Base-by-base conservation (phyloP, 1,139 yeast species). In the Geotrichum bryndzae region DNA sequence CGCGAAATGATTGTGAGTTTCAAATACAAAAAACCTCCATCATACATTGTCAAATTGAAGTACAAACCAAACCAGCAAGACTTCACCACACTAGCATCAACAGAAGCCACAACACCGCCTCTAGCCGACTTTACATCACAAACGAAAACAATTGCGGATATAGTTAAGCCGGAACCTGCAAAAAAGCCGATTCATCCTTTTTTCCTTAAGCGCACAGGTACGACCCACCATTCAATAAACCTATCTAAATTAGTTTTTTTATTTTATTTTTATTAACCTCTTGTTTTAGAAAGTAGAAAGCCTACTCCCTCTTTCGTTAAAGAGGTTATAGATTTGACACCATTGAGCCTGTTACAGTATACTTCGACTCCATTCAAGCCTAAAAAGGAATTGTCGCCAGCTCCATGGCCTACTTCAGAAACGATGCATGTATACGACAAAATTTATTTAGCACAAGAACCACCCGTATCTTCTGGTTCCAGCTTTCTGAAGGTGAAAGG, bases 181-280 rank as follows among this genome's bases (percentile, higher is more conserved):
- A 55, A 57, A 15, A 63, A 58, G 41, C 63, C 66, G 5, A 51
- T 66, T 15, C 71, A 68, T 62, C 69, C 70, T 7, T 68, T 68
- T 62, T 68, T 68, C 51, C 59, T 65, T 7, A 64, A 65, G 31
- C 60, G 62, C 33, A 25, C 48, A 15, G 59, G 55, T 48, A 48
- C 11, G 54, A 8, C 27, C 13, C 35, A 18, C 15, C n/a, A 15
- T n/a, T 15, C 2, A 41, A 41, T 13, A 15, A 15, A 2, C 6
- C 6, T 6, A 27, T 27, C 31, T 27, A 27, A 15, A 22, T 29
- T 23, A n/a, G 22, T n/a, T 15, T 31, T n/a, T n/a, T 22, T 13
- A 31, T n/a, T n/a, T 22, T 22, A 4, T 31, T 35, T 22, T 31
- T 53, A 29, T 46, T 53, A 53, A 53, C 56, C 33, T 53, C 2